Percentiles rank a stretch among this genome's conserved stretches.
Evolutionary conservation across 495 filamentous ascomycete genomes (phyloP).

Genomic region (Daldinia caldariorum): DNA sequence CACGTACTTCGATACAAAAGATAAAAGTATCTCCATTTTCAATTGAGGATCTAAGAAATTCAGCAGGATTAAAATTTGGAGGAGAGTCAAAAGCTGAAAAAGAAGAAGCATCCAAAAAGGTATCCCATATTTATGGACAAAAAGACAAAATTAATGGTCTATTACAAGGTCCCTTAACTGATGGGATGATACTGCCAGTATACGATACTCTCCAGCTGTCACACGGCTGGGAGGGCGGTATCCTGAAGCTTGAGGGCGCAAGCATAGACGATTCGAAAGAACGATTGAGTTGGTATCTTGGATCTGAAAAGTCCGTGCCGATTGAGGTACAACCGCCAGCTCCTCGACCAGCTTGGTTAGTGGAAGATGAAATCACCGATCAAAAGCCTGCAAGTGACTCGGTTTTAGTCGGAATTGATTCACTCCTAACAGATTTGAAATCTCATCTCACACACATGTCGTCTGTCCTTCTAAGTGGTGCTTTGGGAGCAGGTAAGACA

Average conservation of each 20-base stretch:
- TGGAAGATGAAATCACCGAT: constrained; percentile 59
- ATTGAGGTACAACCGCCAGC: constrained; percentile 78
- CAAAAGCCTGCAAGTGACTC: constrained; percentile 63
- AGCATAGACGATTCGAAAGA: constrained; percentile 61
- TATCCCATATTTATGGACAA: constrained; percentile 65
- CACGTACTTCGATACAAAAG: constrained; percentile 53
- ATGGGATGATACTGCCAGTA: constrained; percentile 77
- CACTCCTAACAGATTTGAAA: constrained; percentile 72
- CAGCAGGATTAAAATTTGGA: constrained; percentile 83
- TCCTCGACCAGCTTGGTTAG: constrained; percentile 64
- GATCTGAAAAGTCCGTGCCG: constrained; percentile 74
- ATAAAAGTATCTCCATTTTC: constrained; percentile 85
- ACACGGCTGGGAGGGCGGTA: constrained; percentile 74
- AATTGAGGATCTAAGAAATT: constrained; percentile 59
- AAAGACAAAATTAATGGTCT: constrained; percentile 65
- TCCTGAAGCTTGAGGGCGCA: constrained; percentile 75
- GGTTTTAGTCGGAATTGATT: constrained; percentile 85
- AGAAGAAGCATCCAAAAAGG: constrained; percentile 69
- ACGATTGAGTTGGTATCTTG: constrained; percentile 75
- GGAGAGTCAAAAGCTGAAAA: constrained; percentile 81
- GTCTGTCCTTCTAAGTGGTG: constrained; percentile 87
- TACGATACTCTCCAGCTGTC: constrained; percentile 52
- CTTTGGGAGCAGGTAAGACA: constrained; percentile 89
- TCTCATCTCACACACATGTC: constrained; percentile 82
- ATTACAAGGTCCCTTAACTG: constrained; percentile 86